A percentile compares a stretch with the other conserved stretches of the same genome.
These are phyloP conservation scores for Penicillium italicum DNA, from an alignment of 2,329 filamentous ascomycete species.

Conservation along the genomic window DNA sequence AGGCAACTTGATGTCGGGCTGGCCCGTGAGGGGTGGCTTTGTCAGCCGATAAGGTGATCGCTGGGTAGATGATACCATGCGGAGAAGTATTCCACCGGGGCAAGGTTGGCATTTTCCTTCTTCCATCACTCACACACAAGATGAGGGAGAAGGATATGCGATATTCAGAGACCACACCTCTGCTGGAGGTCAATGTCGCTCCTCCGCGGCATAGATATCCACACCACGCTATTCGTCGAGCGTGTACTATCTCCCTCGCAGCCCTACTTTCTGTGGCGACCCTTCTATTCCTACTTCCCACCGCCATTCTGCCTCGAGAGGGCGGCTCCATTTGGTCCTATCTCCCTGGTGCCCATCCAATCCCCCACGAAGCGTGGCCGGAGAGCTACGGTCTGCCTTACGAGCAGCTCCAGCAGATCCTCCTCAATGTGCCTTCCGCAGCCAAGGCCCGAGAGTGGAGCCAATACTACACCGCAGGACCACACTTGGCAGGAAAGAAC, in stretches of 20 bases:
- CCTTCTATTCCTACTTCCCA: conserved; percentile 43
- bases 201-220: conserved; percentile 41
- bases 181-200: conserved; percentile 42
- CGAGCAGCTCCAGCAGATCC: conserved; percentile 53
- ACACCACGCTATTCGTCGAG: conserved; percentile 42
- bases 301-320: conserved; percentile 37
- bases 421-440: conserved; percentile 53
- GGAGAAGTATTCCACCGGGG: conserved; percentile 3
- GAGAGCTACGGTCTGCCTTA: conserved; percentile 49
- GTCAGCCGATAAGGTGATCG: conserved; percentile 12
- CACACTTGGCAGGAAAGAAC: conserved; percentile 75
- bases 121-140: conserved; percentile 7
- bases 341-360: conserved; percentile 39
- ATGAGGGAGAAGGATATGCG: conserved; percentile 41
- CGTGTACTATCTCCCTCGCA: conserved; percentile 41
- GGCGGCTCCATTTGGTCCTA: conserved; percentile 40
- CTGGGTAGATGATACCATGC: conserved; percentile 7
- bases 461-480: conserved; percentile 70
- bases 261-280: conserved; percentile 38
- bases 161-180: conserved; percentile 40
- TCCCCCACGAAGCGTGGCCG: conserved; percentile 42
- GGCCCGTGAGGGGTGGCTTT: conserved; percentile 4
- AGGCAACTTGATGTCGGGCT: neutral
- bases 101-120: neutral
- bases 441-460: conserved; percentile 67